phyloP scores from a whole-genome alignment of 495 filamentous ascomycete species.

The Penicillium bialowiezense region DNA sequence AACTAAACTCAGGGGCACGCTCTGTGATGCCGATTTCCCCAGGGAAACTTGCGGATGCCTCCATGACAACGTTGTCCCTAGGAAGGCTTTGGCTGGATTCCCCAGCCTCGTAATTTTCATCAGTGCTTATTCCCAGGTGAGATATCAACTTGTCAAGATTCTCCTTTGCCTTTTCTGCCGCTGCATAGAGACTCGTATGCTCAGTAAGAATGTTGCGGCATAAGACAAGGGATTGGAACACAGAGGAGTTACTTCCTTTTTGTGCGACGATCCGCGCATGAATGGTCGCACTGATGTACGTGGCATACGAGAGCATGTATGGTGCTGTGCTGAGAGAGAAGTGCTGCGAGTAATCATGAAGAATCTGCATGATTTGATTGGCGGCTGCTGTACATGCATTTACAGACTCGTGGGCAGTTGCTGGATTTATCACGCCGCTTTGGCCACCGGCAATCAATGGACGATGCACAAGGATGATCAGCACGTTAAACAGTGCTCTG shows the following conservation, averaged over 20 bases:
- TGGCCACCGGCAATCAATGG: constrained; percentile 21
- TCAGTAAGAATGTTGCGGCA: constrained; percentile 18
- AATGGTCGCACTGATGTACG: constrained; percentile 34
- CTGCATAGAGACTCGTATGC: constrained; percentile 20
- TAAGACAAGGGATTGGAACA: constrained; percentile 20
- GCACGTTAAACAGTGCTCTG: constrained; percentile 30
- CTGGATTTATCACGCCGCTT: constrained; percentile 5
- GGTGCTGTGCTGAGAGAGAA: constrained; percentile 28
- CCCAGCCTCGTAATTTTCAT: not conserved
- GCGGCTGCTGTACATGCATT: constrained; percentile 27
- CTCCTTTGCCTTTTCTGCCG: constrained; percentile 21
- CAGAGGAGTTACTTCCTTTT: constrained; percentile 19
- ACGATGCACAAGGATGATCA: constrained; percentile 29
- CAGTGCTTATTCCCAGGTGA: constrained; percentile 15
- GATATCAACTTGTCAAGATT: constrained; percentile 20
- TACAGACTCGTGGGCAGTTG: constrained; percentile 26
- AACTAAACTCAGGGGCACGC: constrained; percentile 7
- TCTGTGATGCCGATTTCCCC: not conserved
- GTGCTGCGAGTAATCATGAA: constrained; percentile 25
- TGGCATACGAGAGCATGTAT: constrained; percentile 34
- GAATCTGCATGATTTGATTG: constrained; percentile 30
- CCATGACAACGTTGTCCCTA: not conserved
- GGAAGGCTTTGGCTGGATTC: not conserved
- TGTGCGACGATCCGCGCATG: constrained; percentile 29
- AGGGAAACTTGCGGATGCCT: not conserved